These are phyloP conservation scores for Dianthus caryophyllus DNA, from an alignment of 148 eudicot species.

Conservation along the genomic window DNA sequence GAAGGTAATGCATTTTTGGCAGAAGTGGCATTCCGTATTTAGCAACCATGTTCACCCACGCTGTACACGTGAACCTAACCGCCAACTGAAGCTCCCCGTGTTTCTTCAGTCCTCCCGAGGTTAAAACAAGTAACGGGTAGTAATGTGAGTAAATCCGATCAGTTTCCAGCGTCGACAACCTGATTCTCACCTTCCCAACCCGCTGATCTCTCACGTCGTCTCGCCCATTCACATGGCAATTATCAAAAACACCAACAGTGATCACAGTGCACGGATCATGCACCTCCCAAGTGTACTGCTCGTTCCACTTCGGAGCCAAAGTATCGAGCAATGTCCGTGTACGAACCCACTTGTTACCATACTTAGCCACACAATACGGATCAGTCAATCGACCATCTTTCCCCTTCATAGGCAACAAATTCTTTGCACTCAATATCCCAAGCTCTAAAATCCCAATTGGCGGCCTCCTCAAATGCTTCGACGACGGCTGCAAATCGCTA, in stretches of 20 bases:
- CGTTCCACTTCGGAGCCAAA: slow-evolving; percentile 72
- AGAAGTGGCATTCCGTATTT: slow-evolving; percentile 77
- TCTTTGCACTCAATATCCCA: slow-evolving; percentile 75
- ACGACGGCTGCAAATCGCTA: slow-evolving; percentile 89
- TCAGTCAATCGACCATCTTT: slow-evolving; percentile 66
- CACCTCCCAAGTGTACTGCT: slow-evolving; percentile 97
- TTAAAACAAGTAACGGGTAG: slow-evolving; percentile 74
- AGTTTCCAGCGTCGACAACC: slow-evolving; percentile 77
- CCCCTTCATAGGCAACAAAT: slow-evolving; percentile 77
- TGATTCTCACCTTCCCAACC: slow-evolving; percentile 81
- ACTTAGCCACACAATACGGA: slow-evolving; percentile 90
- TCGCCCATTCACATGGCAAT: slow-evolving; percentile 57
- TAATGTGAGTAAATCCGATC: slow-evolving; percentile 76
- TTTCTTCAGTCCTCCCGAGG: slow-evolving; percentile 65
- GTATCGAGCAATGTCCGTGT: slow-evolving; percentile 82
- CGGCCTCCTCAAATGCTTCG: slow-evolving; percentile 59
- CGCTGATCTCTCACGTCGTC: slow-evolving; percentile 63
- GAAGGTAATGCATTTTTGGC: slow-evolving; percentile 94
- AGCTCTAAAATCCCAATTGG: slow-evolving; percentile 80
- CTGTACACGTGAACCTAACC: slow-evolving; percentile 74
- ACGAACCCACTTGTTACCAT: slow-evolving; percentile 91
- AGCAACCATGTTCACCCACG: slow-evolving; percentile 88
- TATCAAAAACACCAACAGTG: slow-evolving; percentile 88
- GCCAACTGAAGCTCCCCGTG: slow-evolving; percentile 91
- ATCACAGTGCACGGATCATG: slow-evolving; percentile 84